Evolutionary conservation across 345 rosid genomes (phyloP).

Genomic region (Microcos paniculata): DNA sequence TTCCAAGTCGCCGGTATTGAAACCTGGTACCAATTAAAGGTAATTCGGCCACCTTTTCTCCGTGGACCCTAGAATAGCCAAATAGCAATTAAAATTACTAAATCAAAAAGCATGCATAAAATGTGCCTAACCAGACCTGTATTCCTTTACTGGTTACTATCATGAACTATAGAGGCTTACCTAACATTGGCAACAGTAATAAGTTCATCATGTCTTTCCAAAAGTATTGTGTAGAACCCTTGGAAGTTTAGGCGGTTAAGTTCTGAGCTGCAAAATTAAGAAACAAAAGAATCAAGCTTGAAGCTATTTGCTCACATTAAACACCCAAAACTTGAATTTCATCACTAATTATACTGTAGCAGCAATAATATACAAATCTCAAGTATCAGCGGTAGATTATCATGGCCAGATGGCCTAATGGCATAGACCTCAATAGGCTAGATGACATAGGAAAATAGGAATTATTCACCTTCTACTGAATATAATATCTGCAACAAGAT

Average conservation of each 20-base stretch:
- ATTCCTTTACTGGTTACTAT: neutral
- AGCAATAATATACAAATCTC: neutral
- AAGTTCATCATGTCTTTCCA: slow-evolving; percentile 73
- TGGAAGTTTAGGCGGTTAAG: slow-evolving; percentile 64
- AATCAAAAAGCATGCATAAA: slow-evolving; percentile 19
- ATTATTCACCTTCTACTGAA: slow-evolving; percentile 65
- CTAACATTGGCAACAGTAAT: slow-evolving; percentile 65
- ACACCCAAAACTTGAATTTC: neutral
- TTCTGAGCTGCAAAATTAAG: slow-evolving; percentile 47
- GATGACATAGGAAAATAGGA: slow-evolving; percentile 11
- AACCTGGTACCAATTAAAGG: slow-evolving; percentile 64
- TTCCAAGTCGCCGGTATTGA: slow-evolving; percentile 49
- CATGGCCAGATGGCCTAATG: neutral
- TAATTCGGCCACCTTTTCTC: slow-evolving; percentile 61
- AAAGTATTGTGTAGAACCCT: slow-evolving; percentile 73
- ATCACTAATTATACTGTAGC: neutral
- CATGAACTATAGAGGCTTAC: slow-evolving; percentile 29
- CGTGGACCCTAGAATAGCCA: slow-evolving; percentile 46
- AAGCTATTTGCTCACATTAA: neutral
- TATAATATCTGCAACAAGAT: slow-evolving; percentile 67
- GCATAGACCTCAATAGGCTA: neutral
- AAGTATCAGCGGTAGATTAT: neutral
- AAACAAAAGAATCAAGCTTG: slow-evolving; percentile 3
- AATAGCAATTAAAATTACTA: slow-evolving; percentile 13
- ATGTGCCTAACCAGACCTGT: neutral